Evolutionary conservation across 371 early-diverging fungal species (phyloP), one percentile per base, ranked within the genome.

Genomic region (Encephalitozoon intestinalis): DNA sequence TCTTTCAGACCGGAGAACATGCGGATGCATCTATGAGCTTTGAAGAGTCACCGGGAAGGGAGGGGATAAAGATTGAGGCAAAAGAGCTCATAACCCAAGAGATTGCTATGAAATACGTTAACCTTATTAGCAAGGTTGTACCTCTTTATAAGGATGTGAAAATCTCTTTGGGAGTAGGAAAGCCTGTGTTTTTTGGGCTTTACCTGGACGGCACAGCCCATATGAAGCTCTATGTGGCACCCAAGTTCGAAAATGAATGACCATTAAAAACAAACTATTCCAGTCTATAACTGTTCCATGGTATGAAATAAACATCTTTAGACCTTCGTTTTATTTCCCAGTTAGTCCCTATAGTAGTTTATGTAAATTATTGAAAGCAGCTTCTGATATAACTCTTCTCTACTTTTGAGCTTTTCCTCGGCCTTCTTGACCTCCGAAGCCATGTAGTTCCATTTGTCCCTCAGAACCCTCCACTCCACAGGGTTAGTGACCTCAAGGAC

Each of bases 21-120:
- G 73, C 66, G 9, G 39, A 71, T 37, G 23, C 77, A 26, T 31
- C 23, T 49, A 73, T 83, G 72, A 68, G 40, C 1, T 31, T 81
- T 44, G 75, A 67, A 52, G 18, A 52, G 43, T 26, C 30, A 1
- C 25, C 15, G 23, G 51, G 11, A 1, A 31, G 44, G 28, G 18
- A 72, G 23, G 73, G 46, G 25, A 12, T 75, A 18, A 58, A 49
- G 44, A 73, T 81, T 1, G 63, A 71, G 39, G 50, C 49, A 18
- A 53, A 53, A 8, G 26, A 12, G 4, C 39, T 28, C 8, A 46
- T 77, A 34, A 74, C 49, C 31, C 43, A 70, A 46, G 80, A 84
- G 75, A 75, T 84, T 58, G 78, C 79, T 6, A 81, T 77, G 80
- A 77, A 79, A 53, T 84, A 84, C 77, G 65, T 84, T 34, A 77